A percentile compares a stretch with the other conserved stretches of the same genome.
Evolutionary conservation across 352 stramenopile genomes (phyloP).

Genomic region (Blastocystis sp.): DNA sequence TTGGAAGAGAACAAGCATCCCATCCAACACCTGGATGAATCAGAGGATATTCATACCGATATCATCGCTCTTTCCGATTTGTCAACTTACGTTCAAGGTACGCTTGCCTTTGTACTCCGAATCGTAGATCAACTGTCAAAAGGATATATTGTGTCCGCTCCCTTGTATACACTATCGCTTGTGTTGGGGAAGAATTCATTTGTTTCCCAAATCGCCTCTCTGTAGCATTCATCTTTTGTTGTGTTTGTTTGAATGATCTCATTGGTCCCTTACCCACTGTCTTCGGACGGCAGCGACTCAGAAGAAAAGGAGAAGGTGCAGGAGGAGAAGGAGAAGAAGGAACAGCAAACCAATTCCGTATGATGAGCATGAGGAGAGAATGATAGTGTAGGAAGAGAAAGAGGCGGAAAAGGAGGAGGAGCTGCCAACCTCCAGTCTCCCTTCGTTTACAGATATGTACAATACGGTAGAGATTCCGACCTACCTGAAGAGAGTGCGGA

Average conservation of each 20-base stretch:
- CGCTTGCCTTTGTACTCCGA: not conserved
- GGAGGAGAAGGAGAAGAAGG: not conserved
- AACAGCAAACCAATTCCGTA: not conserved
- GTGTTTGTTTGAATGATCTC: not conserved
- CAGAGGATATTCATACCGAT: not conserved
- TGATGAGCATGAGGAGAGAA: no score
- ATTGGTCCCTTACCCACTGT: constrained; percentile 17
- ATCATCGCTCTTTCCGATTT: constrained; percentile 23
- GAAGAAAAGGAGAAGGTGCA: constrained; percentile 9
- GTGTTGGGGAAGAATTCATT: not conserved
- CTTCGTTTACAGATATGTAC: constrained; percentile 30
- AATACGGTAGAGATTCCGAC: not conserved
- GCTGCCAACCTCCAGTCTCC: not conserved
- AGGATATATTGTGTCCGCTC: not conserved
- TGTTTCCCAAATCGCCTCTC: not conserved
- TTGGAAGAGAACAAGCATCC: not conserved
- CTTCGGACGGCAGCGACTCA: not conserved
- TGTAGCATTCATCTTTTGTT: not conserved
- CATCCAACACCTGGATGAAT: constrained; percentile 9
- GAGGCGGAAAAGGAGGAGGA: not conserved
- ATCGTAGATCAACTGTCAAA: not conserved
- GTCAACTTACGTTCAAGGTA: not conserved
- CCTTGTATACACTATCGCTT: not conserved
- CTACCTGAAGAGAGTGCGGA: not conserved
- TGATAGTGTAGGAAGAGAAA: not conserved